Percentiles rank a stretch among this genome's conserved stretches.
These are phyloP conservation scores for Fraxinus latifolia DNA, from an alignment of 305 asterid genomes.

Conservation along the genomic window DNA sequence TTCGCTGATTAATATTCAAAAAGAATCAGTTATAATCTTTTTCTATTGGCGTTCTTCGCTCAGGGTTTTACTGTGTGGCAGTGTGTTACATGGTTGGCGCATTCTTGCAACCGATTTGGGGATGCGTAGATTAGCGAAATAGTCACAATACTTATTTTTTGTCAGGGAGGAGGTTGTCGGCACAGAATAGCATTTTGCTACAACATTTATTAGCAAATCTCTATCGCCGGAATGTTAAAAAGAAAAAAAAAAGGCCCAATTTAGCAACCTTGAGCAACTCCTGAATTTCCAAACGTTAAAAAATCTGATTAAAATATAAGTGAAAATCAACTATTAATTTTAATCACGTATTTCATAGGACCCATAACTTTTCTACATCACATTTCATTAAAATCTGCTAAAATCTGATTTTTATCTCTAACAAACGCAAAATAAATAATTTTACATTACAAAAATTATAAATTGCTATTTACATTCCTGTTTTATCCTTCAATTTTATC, in stretches of 20 bases:
- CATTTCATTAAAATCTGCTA: no score
- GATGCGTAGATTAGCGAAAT: conserved; percentile 49
- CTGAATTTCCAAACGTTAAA: not conserved
- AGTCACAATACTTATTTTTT: conserved; percentile 1
- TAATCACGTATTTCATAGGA: no score
- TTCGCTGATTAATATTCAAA: not conserved
- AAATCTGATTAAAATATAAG: no score
- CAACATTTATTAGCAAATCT: not conserved
- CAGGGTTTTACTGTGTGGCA: conserved; percentile 8
- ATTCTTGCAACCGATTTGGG: conserved; percentile 42
- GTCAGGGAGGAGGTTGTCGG: not conserved
- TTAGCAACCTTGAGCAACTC: not conserved
- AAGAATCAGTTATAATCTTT: not conserved
- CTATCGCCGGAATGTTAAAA: not conserved
- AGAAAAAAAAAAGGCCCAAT: not conserved
- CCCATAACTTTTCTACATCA: no score
- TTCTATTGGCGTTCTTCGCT: not conserved
- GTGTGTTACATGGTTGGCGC: conserved; percentile 33
- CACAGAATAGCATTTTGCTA: not conserved
- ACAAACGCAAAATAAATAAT: not conserved
- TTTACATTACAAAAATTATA: not conserved
- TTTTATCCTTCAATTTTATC: not conserved
- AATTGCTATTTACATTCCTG: not conserved
- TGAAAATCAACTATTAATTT: not conserved
- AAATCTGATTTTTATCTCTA: no score